Conservation (phyloP, 306 rosid genomes). For the Betula pendula region DNA sequence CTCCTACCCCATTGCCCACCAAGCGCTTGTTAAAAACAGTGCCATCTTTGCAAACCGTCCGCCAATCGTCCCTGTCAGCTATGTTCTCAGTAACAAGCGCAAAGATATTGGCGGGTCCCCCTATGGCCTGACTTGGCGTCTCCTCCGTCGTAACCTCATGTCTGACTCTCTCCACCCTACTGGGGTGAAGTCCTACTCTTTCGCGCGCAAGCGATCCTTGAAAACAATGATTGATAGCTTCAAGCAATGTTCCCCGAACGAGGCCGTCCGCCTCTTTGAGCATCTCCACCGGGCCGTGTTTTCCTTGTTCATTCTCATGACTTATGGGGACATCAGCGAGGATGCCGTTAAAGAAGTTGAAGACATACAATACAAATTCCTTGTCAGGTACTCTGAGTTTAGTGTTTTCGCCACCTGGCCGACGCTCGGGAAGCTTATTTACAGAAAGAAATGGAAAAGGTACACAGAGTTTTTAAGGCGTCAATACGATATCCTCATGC, state of each 20-base stretch:
- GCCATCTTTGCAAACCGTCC: conserved; percentile 5
- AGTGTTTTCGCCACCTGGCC: not conserved
- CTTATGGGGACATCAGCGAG: not conserved
- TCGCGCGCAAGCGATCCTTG: not conserved
- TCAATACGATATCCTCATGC: not conserved
- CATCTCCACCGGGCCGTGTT: not conserved
- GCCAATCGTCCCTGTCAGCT: not conserved
- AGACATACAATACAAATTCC: not conserved
- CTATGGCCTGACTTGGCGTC: not conserved
- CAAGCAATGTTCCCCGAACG: not conserved
- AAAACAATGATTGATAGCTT: not conserved
- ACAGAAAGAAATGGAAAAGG: not conserved
- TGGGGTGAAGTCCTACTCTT: not conserved
- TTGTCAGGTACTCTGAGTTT: not conserved
- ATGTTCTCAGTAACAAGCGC: not conserved
- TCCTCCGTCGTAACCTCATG: not conserved
- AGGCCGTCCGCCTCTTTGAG: not conserved
- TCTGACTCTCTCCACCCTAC: not conserved
- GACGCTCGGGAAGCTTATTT: not conserved
- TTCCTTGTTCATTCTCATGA: not conserved
- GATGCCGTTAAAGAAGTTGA: not conserved
- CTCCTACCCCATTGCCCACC: conserved; percentile 34
- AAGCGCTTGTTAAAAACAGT: conserved; percentile 37
- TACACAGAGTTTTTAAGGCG: not conserved
- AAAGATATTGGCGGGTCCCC: not conserved